A percentile compares a stretch with the other conserved stretches of the same genome.
Conservation (phyloP, 805 yeast genomes). For the Pichia pseudocactophila region DNA sequence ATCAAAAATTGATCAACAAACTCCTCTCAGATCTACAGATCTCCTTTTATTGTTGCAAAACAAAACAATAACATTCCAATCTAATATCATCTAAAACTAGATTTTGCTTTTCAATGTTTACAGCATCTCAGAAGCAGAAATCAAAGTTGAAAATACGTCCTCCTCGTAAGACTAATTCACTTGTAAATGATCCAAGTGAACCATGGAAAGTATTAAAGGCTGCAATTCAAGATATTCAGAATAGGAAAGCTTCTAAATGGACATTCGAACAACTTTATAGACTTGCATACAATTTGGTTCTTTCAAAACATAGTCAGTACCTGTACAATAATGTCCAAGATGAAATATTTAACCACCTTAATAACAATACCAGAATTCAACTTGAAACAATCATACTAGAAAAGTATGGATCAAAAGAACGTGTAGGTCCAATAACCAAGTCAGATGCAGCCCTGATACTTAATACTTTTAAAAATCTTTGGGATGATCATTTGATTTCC, state of each 20-base stretch:
- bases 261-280: slow-evolving; percentile 80
- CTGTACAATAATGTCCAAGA: slow-evolving; percentile 53
- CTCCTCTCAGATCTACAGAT: no score
- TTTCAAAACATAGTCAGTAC: slow-evolving; percentile 57
- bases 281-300: slow-evolving; percentile 66
- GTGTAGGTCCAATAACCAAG: neutral
- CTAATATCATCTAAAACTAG: no score
- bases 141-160: slow-evolving; percentile 56
- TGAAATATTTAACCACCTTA: slow-evolving; percentile 40
- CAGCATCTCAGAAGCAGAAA: slow-evolving; percentile 11
- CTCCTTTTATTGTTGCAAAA: no score
- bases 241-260: slow-evolving; percentile 60
- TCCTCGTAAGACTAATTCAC: slow-evolving; percentile 40
- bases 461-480: slow-evolving; percentile 32
- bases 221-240: slow-evolving; percentile 66
- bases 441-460: slow-evolving; percentile 21
- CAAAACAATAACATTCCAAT: no score
- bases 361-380: slow-evolving; percentile 19
- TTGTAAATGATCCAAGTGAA: slow-evolving; percentile 43
- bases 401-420: slow-evolving; percentile 13
- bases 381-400: slow-evolving; percentile 8
- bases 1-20: no score
- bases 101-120: slow-evolving; percentile 5
- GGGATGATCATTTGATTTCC: slow-evolving; percentile 65
- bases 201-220: slow-evolving; percentile 57